Conservation (phyloP, 768 basidiomycete species). For the Pholiota microspora region DNA sequence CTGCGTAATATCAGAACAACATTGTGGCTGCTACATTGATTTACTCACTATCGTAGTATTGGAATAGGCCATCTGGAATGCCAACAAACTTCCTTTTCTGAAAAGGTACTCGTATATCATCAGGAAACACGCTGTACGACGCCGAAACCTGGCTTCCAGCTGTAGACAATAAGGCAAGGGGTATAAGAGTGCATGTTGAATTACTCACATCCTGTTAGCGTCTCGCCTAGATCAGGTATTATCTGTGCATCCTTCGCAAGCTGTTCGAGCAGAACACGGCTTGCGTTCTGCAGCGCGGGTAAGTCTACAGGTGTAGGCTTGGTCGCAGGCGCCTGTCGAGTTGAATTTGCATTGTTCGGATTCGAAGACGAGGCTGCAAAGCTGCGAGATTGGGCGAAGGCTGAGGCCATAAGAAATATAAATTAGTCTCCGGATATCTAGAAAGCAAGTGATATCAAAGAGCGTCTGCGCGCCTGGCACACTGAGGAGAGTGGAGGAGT, state of each 20-base stretch:
- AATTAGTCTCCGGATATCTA: constrained; percentile 2
- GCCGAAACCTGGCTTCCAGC: constrained; percentile 69
- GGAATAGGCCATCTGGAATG: constrained; percentile 77
- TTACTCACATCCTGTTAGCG: constrained; percentile 56
- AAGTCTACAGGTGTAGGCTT: constrained; percentile 53
- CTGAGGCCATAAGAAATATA: constrained; percentile 15
- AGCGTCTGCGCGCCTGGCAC: constrained; percentile 6
- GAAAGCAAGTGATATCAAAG: background rate
- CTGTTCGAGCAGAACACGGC: constrained; percentile 63
- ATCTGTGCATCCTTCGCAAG: constrained; percentile 71
- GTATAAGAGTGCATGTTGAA: background rate
- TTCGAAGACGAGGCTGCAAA: constrained; percentile 19
- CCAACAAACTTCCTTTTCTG: constrained; percentile 73
- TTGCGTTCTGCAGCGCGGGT: constrained; percentile 60
- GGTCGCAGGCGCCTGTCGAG: constrained; percentile 23
- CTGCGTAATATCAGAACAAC: constrained; percentile 32
- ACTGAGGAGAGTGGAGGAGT: constrained; percentile 10
- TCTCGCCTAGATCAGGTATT: constrained; percentile 75
- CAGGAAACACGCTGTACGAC: constrained; percentile 75
- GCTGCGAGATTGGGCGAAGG: constrained; percentile 15
- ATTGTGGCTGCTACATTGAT: background rate
- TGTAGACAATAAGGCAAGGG: constrained; percentile 25
- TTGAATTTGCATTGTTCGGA: constrained; percentile 13
- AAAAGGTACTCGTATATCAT: constrained; percentile 76
- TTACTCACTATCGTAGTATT: constrained; percentile 70